These are phyloP conservation scores for Penicillium brasilianum DNA, from an alignment of 2,329 filamentous ascomycete species.

Conservation along the genomic window DNA sequence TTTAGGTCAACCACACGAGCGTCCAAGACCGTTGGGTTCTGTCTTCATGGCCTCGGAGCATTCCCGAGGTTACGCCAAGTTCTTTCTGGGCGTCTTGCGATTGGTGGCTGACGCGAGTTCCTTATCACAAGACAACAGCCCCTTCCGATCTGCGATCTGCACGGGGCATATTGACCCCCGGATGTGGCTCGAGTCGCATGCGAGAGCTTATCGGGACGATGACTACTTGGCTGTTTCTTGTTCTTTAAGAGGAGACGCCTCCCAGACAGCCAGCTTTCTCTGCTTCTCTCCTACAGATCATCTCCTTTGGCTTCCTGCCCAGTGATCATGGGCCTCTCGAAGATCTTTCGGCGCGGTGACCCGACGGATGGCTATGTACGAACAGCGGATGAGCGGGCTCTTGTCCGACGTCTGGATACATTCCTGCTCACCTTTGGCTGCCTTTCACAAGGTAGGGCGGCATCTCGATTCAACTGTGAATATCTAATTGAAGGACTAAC, in stretches of 20 bases:
- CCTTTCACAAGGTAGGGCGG: conserved; percentile 43
- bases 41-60: neutral
- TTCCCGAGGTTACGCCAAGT: conserved; percentile 5
- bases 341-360: conserved; percentile 20
- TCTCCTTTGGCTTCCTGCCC: neutral
- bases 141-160: conserved; percentile 9
- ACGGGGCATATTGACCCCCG: neutral
- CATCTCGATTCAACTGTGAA: neutral
- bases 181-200: neutral
- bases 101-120: neutral
- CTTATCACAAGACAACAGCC: conserved; percentile 18
- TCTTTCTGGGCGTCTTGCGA: neutral
- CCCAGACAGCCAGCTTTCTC: neutral
- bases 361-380: conserved; percentile 19
- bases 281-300: neutral
- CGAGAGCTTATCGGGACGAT: conserved; percentile 2
- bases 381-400: conserved; percentile 41
- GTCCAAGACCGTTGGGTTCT: neutral
- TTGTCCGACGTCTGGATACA: conserved; percentile 46
- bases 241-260: neutral
- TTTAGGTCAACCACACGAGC: neutral
- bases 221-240: neutral
- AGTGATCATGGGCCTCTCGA: conserved; percentile 23
- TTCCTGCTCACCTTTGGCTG: conserved; percentile 50
- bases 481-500: conserved; percentile 5